These are phyloP conservation scores for Pseudisothecium myosuroides DNA, from an alignment of 225 moss, liverwort and hornwort species.

Conservation along the genomic window DNA sequence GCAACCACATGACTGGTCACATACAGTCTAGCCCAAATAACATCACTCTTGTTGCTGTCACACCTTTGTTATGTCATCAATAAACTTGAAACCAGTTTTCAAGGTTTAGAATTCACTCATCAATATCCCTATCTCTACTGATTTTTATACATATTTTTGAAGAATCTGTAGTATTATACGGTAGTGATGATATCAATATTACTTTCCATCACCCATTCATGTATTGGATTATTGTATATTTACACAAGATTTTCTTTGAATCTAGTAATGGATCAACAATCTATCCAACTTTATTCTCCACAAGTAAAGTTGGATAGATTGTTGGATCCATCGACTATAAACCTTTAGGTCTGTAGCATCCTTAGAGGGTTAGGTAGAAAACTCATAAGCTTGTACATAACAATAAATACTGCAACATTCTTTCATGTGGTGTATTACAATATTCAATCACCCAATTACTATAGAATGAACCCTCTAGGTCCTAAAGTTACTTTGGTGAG, in stretches of 20 bases:
- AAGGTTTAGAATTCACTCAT: neutral
- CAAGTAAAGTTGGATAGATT: too few relatives aligned
- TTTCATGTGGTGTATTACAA: neutral
- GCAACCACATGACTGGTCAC: neutral
- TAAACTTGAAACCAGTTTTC: neutral
- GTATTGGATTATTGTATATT: neutral
- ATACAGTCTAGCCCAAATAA: neutral
- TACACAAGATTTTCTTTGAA: neutral
- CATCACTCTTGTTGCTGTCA: neutral
- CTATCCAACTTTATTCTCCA: neutral
- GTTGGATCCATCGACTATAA: too few relatives aligned
- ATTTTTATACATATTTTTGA: neutral
- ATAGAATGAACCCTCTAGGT: neutral
- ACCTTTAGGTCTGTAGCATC: rapidly evolving
- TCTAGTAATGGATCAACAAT: neutral
- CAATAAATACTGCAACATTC: neutral
- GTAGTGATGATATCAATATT: neutral
- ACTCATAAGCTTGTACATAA: neutral
- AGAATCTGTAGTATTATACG: neutral
- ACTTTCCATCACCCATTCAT: neutral
- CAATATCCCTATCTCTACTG: neutral
- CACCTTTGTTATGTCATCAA: neutral
- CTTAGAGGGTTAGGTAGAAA: neutral
- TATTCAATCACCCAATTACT: neutral
- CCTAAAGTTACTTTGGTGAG: neutral